Evolutionary conservation across 345 rosid species (phyloP), one percentile per base, ranked within the genome.

Genomic region (Aquilaria sinensis): DNA sequence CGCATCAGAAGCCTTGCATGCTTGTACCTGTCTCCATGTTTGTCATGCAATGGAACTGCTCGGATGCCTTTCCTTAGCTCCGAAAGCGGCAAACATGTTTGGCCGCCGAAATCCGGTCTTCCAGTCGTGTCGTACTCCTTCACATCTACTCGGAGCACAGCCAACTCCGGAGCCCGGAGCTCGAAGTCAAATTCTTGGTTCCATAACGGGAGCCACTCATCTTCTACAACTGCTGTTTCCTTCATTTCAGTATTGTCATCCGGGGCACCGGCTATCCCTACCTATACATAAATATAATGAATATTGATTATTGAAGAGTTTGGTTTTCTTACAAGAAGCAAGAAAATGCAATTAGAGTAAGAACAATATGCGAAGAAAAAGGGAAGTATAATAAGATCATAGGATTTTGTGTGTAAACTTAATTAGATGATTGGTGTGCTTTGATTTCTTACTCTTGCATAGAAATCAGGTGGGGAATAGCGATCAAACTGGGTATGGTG

Each of bases 401-500:
- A 16, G 23, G 23, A 16, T 16, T 16, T 16, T 16, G 23, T 16
- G 23, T 16, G 23, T 16, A 16, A 16, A 30, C 23, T 70, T 37
- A 55, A 45, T 29, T n/a, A 29, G 29, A 33, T 62, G 29, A 30
- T 31, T 58, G 51, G 32, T 11, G 23, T 0, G 23, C 49, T 60
- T 65, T 66, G 33, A 45, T 45, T 7, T 33, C 77, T 78, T 81
- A 77, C 99, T 74, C 78, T 80, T 32, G 79, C 63, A 50, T 78
- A 88, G 76, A 94, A 88, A 72, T 94, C 95, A 0, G 97, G 97
- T 8, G 98, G 94, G 15, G 98, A 90, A 72, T 63, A 93, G 16
- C 66, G 72, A 74, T 93, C 96, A 57, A 93, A 93, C 60, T 83
- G 78, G 12, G 82, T 77, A 66, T 60, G 85, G 37, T 58, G 65